Evolutionary conservation across 2,329 filamentous ascomycete species (phyloP), one percentile per base, ranked within the genome.

Genomic region (Bipolaris bicolor): DNA sequence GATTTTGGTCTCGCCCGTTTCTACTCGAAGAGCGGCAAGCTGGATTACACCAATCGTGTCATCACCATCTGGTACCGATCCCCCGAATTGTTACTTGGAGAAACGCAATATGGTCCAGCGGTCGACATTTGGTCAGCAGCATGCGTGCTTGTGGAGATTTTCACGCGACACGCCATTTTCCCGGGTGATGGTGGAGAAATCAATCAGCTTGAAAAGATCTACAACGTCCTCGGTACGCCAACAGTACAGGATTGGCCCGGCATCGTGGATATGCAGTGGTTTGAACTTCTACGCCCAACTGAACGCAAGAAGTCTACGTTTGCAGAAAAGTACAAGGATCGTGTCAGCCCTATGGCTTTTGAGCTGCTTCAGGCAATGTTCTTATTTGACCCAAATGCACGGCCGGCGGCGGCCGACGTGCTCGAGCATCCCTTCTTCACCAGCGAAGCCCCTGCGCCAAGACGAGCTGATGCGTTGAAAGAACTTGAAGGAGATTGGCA

Each of bases 11-110:
- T 99, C 13, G 95, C 95, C 11, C 89, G 96, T 36, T 99, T 99
- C 77, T 99, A 97, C 72, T 91, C 92, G 33, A 99, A 99, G 75
- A 88, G 90, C 48, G 88, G 90, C 59, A 91, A 95, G 75, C 85
- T 96, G 45, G 94, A 99, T 75, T 99, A 99, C 76, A 99, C 95
- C 1, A 99, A 99, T 73, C 90, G 95, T 34, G 96, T 99, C 67
- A 97, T 99, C 73, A 99, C 95, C 2, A 97, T 99, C 64, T 99
- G 96, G 96, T 99, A 99, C 71, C 90, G 95, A 16, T 95, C 95
- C 0, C 95, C 95, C 0, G 95, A 99, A 77, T 83, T 99, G 3
- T 86, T 99, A 1, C 85, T 99, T 1, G 95, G 95, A 1, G 91
- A 90, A 45, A 87, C 91, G n/a, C 95, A 99, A 76, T 99, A 99